Base-by-base conservation (phyloP, 1,284 basidiomycete species). In the Garcileccinum viscosum region DNA sequence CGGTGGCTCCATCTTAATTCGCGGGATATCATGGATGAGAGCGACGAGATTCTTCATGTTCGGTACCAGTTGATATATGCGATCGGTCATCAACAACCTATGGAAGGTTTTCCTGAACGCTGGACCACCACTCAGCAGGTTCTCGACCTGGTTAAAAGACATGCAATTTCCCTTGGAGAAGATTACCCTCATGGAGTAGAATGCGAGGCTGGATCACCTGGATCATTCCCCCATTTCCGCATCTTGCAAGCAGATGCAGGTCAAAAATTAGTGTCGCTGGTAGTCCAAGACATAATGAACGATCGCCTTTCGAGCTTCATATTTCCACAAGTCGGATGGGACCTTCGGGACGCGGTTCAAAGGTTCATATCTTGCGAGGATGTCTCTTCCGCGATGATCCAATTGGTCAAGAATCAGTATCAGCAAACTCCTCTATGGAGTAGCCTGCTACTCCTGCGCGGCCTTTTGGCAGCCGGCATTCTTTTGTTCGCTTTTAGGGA, bases 401-500 rank as follows among this genome's bases (percentile, higher is more conserved):
- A 15, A 30, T 11, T 58, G 8, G 63, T 69, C 5, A 38, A 62
- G 50, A 50, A 62, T 2, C 30, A 62, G 30, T 42, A 6, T 53
- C 22, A 44, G 24, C 5, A 47, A 5, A 37, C 17, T 50, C 33
- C 56, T 14, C 30, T 78, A 1, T 85, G 84, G 81, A 68, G 67
- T 15, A 71, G 72, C 7, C 72, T 88, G 12, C 77, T 88, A 2
- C 79, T 86, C 9, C 76, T 83, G 27, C 83, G 86, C 4, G 87
- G 87, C 2, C 78, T 86, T 6, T 68, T 89, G n/a, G 82, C 79
- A 0, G 75, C 77, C 15, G 84, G 83, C 1, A 82, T 89, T 3
- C 75, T 89, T 2, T 59, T 78, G 12, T 83, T 84, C 70, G 78
- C 77, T 24, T 75, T 88, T 11, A 78, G 74, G 62, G 80, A 85